These are phyloP conservation scores for Epichloe glyceriae DNA, from an alignment of 2,329 filamentous ascomycete species.

Conservation along the genomic window DNA sequence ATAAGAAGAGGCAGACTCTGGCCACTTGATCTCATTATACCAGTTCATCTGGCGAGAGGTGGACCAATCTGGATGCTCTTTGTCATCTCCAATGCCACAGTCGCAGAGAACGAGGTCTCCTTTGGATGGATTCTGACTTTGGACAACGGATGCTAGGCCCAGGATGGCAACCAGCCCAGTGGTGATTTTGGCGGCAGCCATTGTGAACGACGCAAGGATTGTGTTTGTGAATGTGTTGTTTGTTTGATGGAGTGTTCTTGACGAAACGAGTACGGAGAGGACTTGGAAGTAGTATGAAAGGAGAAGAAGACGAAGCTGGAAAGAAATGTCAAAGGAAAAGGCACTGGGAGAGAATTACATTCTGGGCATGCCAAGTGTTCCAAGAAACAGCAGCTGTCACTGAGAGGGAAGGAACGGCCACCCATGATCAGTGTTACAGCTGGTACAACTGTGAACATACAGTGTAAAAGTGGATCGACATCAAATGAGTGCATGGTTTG, in stretches of 20 bases:
- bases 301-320: background rate
- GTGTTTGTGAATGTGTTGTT: background rate
- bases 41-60: slow-evolving; percentile 32
- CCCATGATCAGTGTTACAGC: background rate
- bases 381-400: background rate
- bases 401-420: background rate
- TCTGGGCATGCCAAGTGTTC: background rate
- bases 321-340: background rate
- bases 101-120: slow-evolving; percentile 29
- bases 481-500: background rate
- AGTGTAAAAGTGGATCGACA: background rate
- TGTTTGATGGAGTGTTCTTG: background rate
- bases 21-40: slow-evolving; percentile 27
- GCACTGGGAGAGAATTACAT: background rate
- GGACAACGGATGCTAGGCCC: slow-evolving; percentile 10
- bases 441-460: background rate
- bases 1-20: slow-evolving; percentile 19
- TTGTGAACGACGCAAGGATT: slow-evolving; percentile 3
- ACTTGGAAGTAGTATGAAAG: background rate
- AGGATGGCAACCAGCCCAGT: slow-evolving; percentile 11
- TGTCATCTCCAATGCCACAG: slow-evolving; percentile 29
- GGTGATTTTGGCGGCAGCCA: slow-evolving; percentile 14
- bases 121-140: slow-evolving; percentile 16
- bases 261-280: background rate
- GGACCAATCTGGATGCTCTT: slow-evolving; percentile 26